Base-by-base conservation (phyloP, 2,329 filamentous ascomycete genomes). In the Cryphonectria naterciae region DNA sequence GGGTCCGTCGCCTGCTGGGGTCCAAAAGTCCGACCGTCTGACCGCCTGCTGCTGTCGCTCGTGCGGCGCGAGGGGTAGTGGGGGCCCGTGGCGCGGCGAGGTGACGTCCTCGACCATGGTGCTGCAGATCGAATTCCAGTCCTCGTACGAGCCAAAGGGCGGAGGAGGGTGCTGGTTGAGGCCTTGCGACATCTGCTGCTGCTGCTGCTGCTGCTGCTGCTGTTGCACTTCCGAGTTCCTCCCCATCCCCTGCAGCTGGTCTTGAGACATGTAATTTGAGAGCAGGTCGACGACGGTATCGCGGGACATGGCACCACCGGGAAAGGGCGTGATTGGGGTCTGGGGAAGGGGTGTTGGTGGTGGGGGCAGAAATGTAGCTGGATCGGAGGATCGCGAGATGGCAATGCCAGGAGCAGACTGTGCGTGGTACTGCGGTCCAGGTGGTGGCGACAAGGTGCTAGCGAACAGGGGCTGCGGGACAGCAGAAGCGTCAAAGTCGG, bases 201-300 rank as follows among this genome's bases (percentile, higher is more conserved):
- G 43, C 39, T 39, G 37, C 10, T 39, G 37, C 37, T 39, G 37
- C 37, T 39, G 37, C 37, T 39, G 37, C 37, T 39, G 37, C 35
- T 37, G 35, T 7, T 63, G 60, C 60, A 43, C 15, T 8, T 28
- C 37, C 15, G 68, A 22, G 25, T 52, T 52, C 46, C 66, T 56
- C 2, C 37, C 65, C 35, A 60, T 15, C 7, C 65, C 61, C 25
- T 70, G 71, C 41, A 70, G 58, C 32, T 70, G 71, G 32, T 70
- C 71, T 32, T 65, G 65, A 11, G 66, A 56, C 56, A 72, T 72
- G 46, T 72, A 72, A 5, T 68, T 56, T 19, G 70, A 66, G 19
- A 72, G 68, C n/a, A 72, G 56, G 17, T 72, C 71, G 19, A 72
- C 68, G 41, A 72, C 71, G 19, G 71, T 72, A 32, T 72, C 71